Evolutionary conservation across 208 protist species (phyloP).

Genomic region (Naegleria fowleri): DNA sequence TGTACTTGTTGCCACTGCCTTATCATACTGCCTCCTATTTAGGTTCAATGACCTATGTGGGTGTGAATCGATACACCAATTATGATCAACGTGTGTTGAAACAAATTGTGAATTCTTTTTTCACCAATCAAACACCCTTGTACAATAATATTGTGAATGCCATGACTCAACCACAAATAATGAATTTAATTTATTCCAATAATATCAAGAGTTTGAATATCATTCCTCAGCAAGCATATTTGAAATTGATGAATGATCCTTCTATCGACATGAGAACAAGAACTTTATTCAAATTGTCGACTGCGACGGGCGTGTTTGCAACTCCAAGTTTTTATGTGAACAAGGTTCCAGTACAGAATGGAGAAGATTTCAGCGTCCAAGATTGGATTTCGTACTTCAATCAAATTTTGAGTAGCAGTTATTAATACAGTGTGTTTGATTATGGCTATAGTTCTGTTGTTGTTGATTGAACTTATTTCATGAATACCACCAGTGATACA

Average conservation of each 20-base stretch:
- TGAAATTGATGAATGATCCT: not conserved
- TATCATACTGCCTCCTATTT: not conserved
- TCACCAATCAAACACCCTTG: not conserved
- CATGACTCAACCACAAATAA: not conserved
- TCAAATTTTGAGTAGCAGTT: no score
- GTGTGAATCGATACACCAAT: not conserved
- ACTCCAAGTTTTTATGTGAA: slow-evolving; percentile 1
- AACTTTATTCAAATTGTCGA: not conserved
- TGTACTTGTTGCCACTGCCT: not conserved
- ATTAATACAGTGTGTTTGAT: no score
- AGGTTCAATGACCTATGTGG: not conserved
- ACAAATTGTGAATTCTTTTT: not conserved
- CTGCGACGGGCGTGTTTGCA: not conserved
- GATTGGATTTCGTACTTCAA: not conserved
- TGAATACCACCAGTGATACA: no score
- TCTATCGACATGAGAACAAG: not conserved
- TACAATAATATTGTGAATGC: not conserved
- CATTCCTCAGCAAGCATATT: not conserved
- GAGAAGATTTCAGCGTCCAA: not conserved
- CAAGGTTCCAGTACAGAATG: not conserved
- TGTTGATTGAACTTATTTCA: no score
- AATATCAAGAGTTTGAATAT: not conserved
- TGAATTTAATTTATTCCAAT: not conserved
- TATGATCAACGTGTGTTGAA: not conserved
- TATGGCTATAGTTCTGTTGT: no score